Percentiles rank a stretch among this genome's conserved stretches.
Evolutionary conservation across 345 rosid genomes (phyloP).

Genomic region (Boechera retrofracta): DNA sequence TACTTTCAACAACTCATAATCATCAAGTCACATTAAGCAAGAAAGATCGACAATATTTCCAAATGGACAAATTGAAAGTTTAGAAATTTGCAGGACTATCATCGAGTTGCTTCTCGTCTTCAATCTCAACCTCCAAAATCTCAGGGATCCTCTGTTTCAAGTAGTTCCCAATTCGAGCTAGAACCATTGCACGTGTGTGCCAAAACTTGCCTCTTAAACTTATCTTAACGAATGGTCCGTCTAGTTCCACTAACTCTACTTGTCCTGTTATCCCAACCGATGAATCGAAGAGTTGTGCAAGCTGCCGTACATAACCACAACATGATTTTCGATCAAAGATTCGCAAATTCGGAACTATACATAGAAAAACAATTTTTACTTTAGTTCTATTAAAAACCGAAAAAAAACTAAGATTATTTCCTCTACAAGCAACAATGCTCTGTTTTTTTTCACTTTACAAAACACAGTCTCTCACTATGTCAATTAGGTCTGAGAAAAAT

Average conservation of each 20-base stretch:
- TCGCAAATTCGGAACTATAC: neutral
- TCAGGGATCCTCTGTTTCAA: conserved; percentile 97
- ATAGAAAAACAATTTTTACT: neutral
- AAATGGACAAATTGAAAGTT: neutral
- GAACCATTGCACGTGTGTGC: conserved; percentile 79
- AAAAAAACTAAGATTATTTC: neutral
- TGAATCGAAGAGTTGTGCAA: conserved; percentile 76
- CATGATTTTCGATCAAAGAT: neutral
- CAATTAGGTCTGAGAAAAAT: no score
- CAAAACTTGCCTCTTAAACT: conserved; percentile 86
- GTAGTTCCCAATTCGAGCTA: conserved; percentile 87
- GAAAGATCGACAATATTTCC: neutral
- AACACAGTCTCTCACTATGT: neutral
- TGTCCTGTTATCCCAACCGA: conserved; percentile 86
- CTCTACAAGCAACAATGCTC: conserved; percentile 6
- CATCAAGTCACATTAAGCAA: conserved; percentile 5
- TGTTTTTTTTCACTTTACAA: neutral
- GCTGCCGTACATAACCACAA: conserved; percentile 49
- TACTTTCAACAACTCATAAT: neutral
- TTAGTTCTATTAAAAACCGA: neutral
- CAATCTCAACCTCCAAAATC: conserved; percentile 86
- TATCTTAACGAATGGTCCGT: conserved; percentile 91
- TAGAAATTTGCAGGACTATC: conserved; percentile 90
- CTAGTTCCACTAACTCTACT: conserved; percentile 82
- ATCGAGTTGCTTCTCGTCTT: conserved; percentile 88